Percentiles rank a stretch among this genome's conserved stretches.
Evolutionary conservation across 495 filamentous ascomycete genomes (phyloP).

Genomic region (Annulohypoxylon moriforme): DNA sequence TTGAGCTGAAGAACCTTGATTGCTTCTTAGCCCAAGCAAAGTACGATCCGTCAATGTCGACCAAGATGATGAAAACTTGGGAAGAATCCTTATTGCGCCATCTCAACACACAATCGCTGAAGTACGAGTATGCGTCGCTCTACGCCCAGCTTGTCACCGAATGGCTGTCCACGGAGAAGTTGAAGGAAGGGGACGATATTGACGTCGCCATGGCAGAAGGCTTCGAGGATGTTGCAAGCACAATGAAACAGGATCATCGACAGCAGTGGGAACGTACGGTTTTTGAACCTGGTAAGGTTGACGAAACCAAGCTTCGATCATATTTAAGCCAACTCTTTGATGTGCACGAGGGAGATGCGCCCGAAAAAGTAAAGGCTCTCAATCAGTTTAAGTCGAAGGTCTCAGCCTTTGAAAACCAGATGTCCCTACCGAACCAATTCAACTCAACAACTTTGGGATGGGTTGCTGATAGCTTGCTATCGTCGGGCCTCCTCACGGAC

Average conservation of each 20-base stretch:
- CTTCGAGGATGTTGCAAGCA: slow-evolving; percentile 58
- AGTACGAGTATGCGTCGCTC: slow-evolving; percentile 69
- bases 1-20: slow-evolving; percentile 59
- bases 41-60: slow-evolving; percentile 67
- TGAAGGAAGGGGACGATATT: slow-evolving; percentile 22
- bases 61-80: slow-evolving; percentile 59
- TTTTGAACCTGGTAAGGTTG: slow-evolving; percentile 63
- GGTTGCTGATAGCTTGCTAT: slow-evolving; percentile 65
- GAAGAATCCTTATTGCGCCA: slow-evolving; percentile 61
- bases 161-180: slow-evolving; percentile 60
- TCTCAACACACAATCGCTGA: slow-evolving; percentile 62
- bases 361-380: slow-evolving; percentile 53
- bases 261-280: slow-evolving; percentile 67
- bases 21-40: slow-evolving; percentile 67
- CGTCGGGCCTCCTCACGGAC: slow-evolving; percentile 67
- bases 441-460: slow-evolving; percentile 57
- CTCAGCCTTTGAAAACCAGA: slow-evolving; percentile 56
- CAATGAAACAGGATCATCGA: slow-evolving; percentile 61
- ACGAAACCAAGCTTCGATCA: slow-evolving; percentile 56
- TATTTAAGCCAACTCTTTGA: slow-evolving; percentile 67
- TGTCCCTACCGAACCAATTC: slow-evolving; percentile 55
- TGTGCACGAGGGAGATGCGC: slow-evolving; percentile 47
- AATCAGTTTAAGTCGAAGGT: slow-evolving; percentile 58
- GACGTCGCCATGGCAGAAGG: slow-evolving; percentile 47
- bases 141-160: slow-evolving; percentile 72